A percentile compares a stretch with the other conserved stretches of the same genome.
phyloP scores from a whole-genome alignment of 2,329 filamentous ascomycete genomes.

The Zymoseptoria passerinii region DNA sequence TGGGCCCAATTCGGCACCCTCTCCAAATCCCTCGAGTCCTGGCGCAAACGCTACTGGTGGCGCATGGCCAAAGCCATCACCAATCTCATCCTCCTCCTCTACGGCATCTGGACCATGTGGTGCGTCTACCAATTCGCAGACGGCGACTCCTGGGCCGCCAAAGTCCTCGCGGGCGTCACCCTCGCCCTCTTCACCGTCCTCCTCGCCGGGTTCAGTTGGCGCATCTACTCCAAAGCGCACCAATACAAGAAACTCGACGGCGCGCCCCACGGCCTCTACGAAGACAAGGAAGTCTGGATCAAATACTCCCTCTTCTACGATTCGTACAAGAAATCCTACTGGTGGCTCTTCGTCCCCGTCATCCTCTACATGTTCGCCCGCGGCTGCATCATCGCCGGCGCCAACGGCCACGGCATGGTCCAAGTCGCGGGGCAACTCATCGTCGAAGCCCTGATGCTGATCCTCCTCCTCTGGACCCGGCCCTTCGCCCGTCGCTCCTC shows the following conservation, averaged over 20 bases:
- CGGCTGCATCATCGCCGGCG: constrained; percentile 75
- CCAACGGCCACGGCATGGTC: constrained; percentile 72
- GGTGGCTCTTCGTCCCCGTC: constrained; percentile 90
- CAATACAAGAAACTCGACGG: constrained; percentile 69
- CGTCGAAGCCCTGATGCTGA: constrained; percentile 72
- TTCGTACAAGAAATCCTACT: constrained; percentile 85
- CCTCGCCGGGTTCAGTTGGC: constrained; percentile 74
- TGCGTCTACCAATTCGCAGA: constrained; percentile 92
- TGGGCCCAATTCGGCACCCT: constrained; percentile 89
- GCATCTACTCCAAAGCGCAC: constrained; percentile 69
- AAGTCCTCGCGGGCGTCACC: constrained; percentile 72
- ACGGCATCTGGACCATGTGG: constrained; percentile 91
- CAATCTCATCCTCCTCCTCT: constrained; percentile 80
- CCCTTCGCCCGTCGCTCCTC: constrained; percentile 81
- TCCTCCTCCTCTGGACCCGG: constrained; percentile 70
- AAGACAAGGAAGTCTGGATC: constrained; percentile 83
- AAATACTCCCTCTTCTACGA: constrained; percentile 98
- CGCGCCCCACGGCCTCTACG: constrained; percentile 64
- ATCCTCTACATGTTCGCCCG: constrained; percentile 89
- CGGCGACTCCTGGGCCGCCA: constrained; percentile 91
- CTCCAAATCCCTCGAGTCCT: constrained; percentile 67
- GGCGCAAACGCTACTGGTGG: constrained; percentile 95
- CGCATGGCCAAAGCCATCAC: constrained; percentile 83
- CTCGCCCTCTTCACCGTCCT: constrained; percentile 71
- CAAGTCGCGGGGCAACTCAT: constrained; percentile 74